Conservation (phyloP, 2,329 filamentous ascomycete genomes). For the Didymella pomorum region DNA sequence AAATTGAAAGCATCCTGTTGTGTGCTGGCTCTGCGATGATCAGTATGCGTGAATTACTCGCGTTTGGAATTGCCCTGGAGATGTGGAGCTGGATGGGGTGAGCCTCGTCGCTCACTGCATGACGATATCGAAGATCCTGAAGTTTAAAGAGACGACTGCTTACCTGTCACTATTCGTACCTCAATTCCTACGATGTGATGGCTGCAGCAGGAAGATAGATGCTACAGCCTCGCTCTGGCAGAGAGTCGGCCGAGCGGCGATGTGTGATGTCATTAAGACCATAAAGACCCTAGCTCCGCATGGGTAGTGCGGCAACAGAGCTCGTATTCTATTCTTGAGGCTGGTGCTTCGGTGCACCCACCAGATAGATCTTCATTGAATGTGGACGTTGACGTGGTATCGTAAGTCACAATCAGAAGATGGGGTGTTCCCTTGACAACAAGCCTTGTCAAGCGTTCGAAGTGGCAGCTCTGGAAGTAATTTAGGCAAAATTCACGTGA, state of each 20-base stretch:
- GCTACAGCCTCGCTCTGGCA: not conserved
- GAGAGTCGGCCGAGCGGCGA: not conserved
- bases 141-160: constrained; percentile 1
- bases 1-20: not conserved
- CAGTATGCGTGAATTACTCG: constrained; percentile 3
- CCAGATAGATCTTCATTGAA: constrained; percentile 6
- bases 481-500: no score
- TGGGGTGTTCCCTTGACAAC: not conserved
- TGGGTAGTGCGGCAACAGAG: constrained; percentile 10
- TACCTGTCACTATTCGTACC: not conserved
- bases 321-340: constrained; percentile 14
- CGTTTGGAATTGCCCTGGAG: not conserved
- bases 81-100: constrained; percentile 9
- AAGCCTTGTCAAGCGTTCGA: not conserved
- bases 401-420: not conserved
- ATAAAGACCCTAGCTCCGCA: not conserved
- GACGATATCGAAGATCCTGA: not conserved
- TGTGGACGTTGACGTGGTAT: not conserved
- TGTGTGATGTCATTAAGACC: not conserved
- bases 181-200: no score
- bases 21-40: constrained; percentile 9
- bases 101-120: constrained; percentile 7
- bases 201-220: not conserved
- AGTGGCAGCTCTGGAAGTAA: no score
- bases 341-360: constrained; percentile 5